Conservation (phyloP, 2,329 filamentous ascomycete species). For the Ophiostoma pallidulum region DNA sequence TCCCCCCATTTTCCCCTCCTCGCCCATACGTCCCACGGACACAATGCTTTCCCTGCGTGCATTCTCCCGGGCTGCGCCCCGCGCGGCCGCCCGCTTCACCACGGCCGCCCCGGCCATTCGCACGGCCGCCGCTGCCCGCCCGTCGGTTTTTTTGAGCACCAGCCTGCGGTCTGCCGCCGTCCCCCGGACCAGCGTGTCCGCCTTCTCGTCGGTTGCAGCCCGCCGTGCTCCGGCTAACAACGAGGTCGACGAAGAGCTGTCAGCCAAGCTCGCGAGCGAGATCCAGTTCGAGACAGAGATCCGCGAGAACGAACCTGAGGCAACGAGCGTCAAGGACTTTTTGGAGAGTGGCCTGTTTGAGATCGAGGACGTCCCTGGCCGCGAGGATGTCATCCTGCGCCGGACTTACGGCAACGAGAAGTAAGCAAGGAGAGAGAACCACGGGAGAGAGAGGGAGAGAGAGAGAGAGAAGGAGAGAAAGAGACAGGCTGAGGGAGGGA, state of each 20-base stretch:
- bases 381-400: conserved; percentile 79
- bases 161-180: conserved; percentile 25
- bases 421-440: conserved; percentile 41
- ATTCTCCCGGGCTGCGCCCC: conserved; percentile 57
- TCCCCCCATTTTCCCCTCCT: not conserved
- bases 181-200: conserved; percentile 18
- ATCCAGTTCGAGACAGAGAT: conserved; percentile 75
- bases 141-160: conserved; percentile 19
- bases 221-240: conserved; percentile 30
- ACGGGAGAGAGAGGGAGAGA: no score
- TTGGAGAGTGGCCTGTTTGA: conserved; percentile 77
- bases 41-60: conserved; percentile 63
- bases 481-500: not conserved
- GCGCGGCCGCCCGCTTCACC: conserved; percentile 48
- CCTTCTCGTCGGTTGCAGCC: conserved; percentile 40
- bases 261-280: conserved; percentile 77
- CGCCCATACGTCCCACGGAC: conserved; percentile 10
- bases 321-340: conserved; percentile 77
- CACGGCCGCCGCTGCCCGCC: not conserved
- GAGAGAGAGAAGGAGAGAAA: not conserved
- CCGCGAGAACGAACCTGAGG: conserved; percentile 60
- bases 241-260: conserved; percentile 68
- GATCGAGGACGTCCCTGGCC: conserved; percentile 70
- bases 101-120: conserved; percentile 30
- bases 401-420: conserved; percentile 81